Conservation (phyloP, 768 basidiomycete genomes). For the Termitomyces bulborhizus region DNA sequence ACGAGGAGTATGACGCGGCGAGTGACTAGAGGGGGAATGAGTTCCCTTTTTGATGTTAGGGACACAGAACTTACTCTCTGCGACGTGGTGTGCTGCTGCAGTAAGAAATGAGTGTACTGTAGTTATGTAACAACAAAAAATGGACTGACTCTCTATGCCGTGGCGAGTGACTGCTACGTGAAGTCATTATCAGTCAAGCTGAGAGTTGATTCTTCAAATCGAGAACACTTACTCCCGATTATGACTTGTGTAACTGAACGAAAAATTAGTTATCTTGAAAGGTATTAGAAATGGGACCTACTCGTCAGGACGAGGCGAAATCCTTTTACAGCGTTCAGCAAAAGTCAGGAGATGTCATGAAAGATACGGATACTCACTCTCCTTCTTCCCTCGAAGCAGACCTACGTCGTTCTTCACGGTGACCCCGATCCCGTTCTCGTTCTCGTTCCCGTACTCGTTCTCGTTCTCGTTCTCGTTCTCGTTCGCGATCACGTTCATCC, state of each 20-base stretch:
- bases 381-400: slow-evolving; percentile 64
- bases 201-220: neutral
- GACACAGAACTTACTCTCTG: neutral
- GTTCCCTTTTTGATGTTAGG: neutral
- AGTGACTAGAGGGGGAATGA: slow-evolving; percentile 44
- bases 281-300: neutral
- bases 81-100: neutral
- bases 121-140: neutral
- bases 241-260: neutral
- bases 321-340: neutral
- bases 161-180: neutral
- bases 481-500: slow-evolving; percentile 22
- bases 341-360: neutral
- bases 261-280: slow-evolving; percentile 6
- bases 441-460: slow-evolving; percentile 16
- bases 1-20: slow-evolving; percentile 40
- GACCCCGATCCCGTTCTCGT: slow-evolving; percentile 18
- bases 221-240: slow-evolving; percentile 1
- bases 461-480: slow-evolving; percentile 16
- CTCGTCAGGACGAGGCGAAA: slow-evolving; percentile 3
- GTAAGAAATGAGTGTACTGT: neutral
- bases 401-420: slow-evolving; percentile 21
- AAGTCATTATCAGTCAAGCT: neutral
- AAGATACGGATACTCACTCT: slow-evolving; percentile 70
- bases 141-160: slow-evolving; percentile 1